Conservation (phyloP, 1,284 basidiomycete genomes). For the Laetiporus sulphureus region DNA sequence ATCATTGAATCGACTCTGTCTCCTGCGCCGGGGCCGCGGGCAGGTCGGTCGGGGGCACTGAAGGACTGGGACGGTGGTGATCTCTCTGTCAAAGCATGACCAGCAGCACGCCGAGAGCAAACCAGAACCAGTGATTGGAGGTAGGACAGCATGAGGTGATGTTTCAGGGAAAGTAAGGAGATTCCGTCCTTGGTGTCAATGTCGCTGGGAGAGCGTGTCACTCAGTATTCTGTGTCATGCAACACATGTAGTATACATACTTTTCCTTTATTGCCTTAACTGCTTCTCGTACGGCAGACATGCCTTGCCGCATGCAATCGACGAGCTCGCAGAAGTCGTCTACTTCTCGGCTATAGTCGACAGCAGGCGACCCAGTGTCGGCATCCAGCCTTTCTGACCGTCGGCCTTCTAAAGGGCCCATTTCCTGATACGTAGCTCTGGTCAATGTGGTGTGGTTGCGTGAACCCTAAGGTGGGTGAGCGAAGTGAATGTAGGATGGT, state of each 20-base stretch:
- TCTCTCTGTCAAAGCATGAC: constrained; percentile 50
- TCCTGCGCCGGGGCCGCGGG: constrained; percentile 37
- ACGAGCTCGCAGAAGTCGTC: constrained; percentile 36
- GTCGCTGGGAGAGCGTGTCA: constrained; percentile 31
- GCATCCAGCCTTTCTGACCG: too few species aligned
- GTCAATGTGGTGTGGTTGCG: too few species aligned
- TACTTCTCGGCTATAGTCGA: too few species aligned
- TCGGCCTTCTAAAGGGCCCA: too few species aligned
- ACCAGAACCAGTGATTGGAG: constrained; percentile 82
- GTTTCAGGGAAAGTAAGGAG: constrained; percentile 86
- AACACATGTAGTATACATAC: constrained; percentile 28
- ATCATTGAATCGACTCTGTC: constrained; percentile 71
- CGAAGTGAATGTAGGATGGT: too few species aligned
- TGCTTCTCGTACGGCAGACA: constrained; percentile 53
- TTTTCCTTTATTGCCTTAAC: constrained; percentile 48
- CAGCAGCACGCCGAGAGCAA: constrained; percentile 60
- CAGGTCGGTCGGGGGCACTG: not conserved
- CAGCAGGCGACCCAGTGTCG: too few species aligned
- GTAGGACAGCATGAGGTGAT: constrained; percentile 82
- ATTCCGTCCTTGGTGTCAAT: constrained; percentile 77
- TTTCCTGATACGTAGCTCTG: too few species aligned
- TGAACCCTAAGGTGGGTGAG: too few species aligned
- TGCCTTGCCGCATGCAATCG: constrained; percentile 57
- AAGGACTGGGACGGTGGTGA: constrained; percentile 20
- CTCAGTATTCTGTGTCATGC: constrained; percentile 9